Base-by-base conservation (phyloP, 2,329 filamentous ascomycete species). In the Malbranchea cinnamomea region DNA sequence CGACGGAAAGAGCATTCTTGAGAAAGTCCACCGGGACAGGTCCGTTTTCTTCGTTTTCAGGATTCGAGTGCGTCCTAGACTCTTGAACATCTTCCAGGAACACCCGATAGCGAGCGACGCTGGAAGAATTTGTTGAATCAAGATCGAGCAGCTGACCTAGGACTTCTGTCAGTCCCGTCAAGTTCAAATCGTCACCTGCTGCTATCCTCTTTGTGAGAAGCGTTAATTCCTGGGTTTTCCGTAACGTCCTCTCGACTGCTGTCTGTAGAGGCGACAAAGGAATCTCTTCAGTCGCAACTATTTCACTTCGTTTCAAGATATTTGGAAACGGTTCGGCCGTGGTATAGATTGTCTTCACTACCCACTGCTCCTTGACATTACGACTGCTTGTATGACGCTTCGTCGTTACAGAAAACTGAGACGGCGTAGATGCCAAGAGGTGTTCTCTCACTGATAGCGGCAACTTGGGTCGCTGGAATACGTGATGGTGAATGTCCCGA, bases 291-390 rank as follows among this genome's bases (percentile, higher is more conserved):
- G 69, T 64, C 5, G 71, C 62, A 9, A 91, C 58, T 36, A 95
- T 79, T 56, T 94, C 85, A 43, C 82, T 92, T 32, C 85, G 72
- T 18, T 83, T 72, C 15, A 94, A 60, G 28, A 95, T 91, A 1
- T 85, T 94, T 1, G 87, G 89, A 58, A 95, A 95, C 1, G 76
- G 57, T 44, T 94, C 85, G 0, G 75, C 76, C 1, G 84, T 87
- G 0, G 74, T 79, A 50, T 83, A 93, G 1, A 94, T 57, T 0
- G 74, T 67, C 62, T 94, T 95, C 49, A 93, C 80, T 0, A 83
- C 74, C 38, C 67, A 78, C 43, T 89, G 80, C 31, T 81, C 76
- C 13, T 71, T 63, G 2, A 79, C 54, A 26, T 63, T 73, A 1
- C 73, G 68, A 7, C 80, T 76, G 7, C 63, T 67, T 2, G 77